These are phyloP conservation scores for Penicillium griseofulvum DNA, from an alignment of 2,329 filamentous ascomycete species.

Conservation along the genomic window DNA sequence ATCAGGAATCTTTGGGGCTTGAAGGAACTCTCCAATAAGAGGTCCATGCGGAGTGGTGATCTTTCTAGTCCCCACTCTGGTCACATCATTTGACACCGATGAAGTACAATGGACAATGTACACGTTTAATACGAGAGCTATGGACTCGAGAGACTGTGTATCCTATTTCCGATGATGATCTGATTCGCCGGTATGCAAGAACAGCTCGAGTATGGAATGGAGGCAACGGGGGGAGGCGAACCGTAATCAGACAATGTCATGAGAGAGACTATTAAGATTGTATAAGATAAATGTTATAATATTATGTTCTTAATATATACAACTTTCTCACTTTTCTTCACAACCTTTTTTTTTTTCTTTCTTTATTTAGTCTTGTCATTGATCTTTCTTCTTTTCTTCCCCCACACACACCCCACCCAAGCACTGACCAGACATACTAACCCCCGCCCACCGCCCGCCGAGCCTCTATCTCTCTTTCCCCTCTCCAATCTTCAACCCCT, in stretches of 20 bases:
- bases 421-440: no score
- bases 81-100: slow-evolving; percentile 23
- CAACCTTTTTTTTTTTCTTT: not conserved
- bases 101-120: not conserved
- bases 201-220: slow-evolving; percentile 10
- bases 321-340: not conserved
- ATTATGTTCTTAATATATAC: no score
- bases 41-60: slow-evolving; percentile 17
- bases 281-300: not conserved
- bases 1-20: slow-evolving; percentile 38
- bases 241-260: slow-evolving; percentile 15
- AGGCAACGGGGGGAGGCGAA: slow-evolving; percentile 22
- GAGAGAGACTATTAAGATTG: not conserved
- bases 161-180: not conserved
- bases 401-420: no score
- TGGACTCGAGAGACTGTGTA: not conserved
- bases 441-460: slow-evolving; percentile 15
- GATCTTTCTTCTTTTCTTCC: no score
- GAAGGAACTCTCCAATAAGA: slow-evolving; percentile 33
- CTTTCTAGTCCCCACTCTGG: slow-evolving; percentile 15
- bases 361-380: no score
- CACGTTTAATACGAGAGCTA: not conserved
- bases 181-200: slow-evolving; percentile 6
- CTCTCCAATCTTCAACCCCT: slow-evolving; percentile 18
- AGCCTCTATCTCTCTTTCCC: slow-evolving; percentile 14